Conservation (phyloP, 441 rosid species). For the Viola pubescens region DNA sequence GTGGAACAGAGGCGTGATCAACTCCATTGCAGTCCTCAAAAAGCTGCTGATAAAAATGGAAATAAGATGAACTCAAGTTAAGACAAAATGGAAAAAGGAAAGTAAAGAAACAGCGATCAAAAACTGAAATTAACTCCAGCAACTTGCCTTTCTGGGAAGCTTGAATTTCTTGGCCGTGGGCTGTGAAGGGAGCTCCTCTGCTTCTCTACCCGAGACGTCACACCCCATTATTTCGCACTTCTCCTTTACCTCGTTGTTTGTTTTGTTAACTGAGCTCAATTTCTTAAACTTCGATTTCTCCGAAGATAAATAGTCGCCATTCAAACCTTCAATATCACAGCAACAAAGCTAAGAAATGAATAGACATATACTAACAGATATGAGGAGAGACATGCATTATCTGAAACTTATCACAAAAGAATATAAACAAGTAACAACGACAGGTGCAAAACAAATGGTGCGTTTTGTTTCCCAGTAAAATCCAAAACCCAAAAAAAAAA, state of each 20-base stretch:
- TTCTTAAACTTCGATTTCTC: slow-evolving; percentile 47
- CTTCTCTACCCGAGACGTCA: slow-evolving; percentile 27
- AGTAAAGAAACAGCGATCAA: slow-evolving; percentile 1
- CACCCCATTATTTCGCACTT: slow-evolving; percentile 29
- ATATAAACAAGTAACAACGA: slow-evolving; percentile 30
- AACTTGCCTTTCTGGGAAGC: slow-evolving; percentile 47
- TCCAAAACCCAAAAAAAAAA: background rate
- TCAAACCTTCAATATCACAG: slow-evolving; percentile 3
- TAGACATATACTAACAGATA: background rate
- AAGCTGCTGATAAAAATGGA: slow-evolving; percentile 22
- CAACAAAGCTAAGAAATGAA: background rate
- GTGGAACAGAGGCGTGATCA: slow-evolving; percentile 76
- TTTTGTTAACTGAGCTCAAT: slow-evolving; percentile 42
- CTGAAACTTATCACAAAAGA: slow-evolving; percentile 2
- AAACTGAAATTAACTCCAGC: background rate
- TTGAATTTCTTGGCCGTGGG: slow-evolving; percentile 35
- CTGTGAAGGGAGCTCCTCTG: slow-evolving; percentile 20
- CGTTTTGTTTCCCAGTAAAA: slow-evolving; percentile 20
- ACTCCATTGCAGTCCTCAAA: slow-evolving; percentile 46
- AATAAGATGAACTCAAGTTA: slow-evolving; percentile 4
- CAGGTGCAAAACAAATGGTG: slow-evolving; percentile 18
- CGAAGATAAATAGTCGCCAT: slow-evolving; percentile 28
- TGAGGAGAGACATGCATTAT: background rate
- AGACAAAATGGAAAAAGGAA: slow-evolving; percentile 2
- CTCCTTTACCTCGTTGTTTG: background rate